These are phyloP conservation scores for Trichopus zeylanicus DNA, from an alignment of 116 monocot genomes.

Conservation along the genomic window DNA sequence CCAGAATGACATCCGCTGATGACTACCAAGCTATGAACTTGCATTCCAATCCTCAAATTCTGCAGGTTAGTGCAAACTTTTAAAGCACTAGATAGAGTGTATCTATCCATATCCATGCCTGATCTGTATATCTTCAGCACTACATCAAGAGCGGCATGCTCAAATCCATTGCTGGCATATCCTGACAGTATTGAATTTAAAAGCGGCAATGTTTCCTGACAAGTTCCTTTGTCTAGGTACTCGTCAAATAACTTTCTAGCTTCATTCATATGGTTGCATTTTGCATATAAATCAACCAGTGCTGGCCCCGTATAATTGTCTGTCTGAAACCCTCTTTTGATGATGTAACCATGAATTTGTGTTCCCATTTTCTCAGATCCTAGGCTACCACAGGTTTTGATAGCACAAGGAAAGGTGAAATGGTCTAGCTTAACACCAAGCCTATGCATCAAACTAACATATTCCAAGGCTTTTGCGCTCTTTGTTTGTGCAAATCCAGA, in stretches of 20 bases:
- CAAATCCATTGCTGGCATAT: conserved; percentile 26
- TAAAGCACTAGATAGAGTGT: conserved; percentile 53
- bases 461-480: conserved; percentile 40
- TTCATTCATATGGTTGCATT: conserved; percentile 25
- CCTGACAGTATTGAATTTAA: conserved; percentile 65
- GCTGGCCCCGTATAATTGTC: conserved; percentile 25
- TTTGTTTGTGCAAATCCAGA: conserved; percentile 46
- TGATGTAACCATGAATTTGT: conserved; percentile 43
- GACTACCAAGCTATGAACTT: conserved; percentile 49
- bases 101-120: conserved; percentile 35
- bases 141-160: conserved; percentile 33
- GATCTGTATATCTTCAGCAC: conserved; percentile 34
- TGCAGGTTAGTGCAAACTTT: conserved; percentile 37
- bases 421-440: conserved; percentile 36
- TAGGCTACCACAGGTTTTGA: conserved; percentile 41
- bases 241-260: conserved; percentile 26
- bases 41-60: conserved; percentile 31
- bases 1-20: conserved; percentile 38
- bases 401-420: conserved; percentile 62
- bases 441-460: conserved; percentile 39
- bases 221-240: conserved; percentile 7
- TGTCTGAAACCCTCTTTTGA: conserved; percentile 41
- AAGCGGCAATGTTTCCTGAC: conserved; percentile 21
- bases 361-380: conserved; percentile 21
- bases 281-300: conserved; percentile 71